These are phyloP conservation scores for Wickerhamomyces bovis DNA, from an alignment of 805 yeast species.

Conservation along the genomic window DNA sequence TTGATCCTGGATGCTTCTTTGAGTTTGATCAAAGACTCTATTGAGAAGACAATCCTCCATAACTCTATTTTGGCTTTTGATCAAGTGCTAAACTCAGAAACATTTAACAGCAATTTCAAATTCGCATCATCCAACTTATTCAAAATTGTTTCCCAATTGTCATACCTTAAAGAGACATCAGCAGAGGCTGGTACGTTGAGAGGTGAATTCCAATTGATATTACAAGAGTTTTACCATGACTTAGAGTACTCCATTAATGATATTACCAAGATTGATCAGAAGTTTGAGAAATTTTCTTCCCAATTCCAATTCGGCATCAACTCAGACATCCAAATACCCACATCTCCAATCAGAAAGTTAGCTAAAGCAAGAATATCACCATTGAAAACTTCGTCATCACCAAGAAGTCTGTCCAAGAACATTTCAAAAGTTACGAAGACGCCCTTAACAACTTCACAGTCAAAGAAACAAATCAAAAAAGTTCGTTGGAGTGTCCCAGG, in stretches of 20 bases:
- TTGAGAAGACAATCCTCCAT: slow-evolving; percentile 49
- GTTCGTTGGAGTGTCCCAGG: slow-evolving; percentile 43
- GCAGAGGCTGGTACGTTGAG: slow-evolving; percentile 10
- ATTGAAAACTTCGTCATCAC: slow-evolving; percentile 13
- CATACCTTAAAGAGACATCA: slow-evolving; percentile 9
- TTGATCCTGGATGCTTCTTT: slow-evolving; percentile 35
- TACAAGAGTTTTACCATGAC: slow-evolving; percentile 16
- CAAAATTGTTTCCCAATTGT: slow-evolving; percentile 9
- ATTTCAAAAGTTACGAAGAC: slow-evolving; percentile 12
- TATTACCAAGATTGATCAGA: slow-evolving; percentile 28
- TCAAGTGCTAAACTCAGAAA: slow-evolving; percentile 30
- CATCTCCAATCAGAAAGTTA: slow-evolving; percentile 21
- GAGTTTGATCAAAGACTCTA: slow-evolving; percentile 36
- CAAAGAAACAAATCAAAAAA: slow-evolving; percentile 28
- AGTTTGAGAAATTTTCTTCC: slow-evolving; percentile 30
- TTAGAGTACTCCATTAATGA: slow-evolving; percentile 26
- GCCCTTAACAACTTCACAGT: slow-evolving; percentile 12
- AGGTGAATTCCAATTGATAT: slow-evolving; percentile 13
- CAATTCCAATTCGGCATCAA: slow-evolving; percentile 16
- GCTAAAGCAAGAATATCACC: slow-evolving; percentile 20
- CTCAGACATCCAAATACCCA: slow-evolving; percentile 19
- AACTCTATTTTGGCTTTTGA: slow-evolving; percentile 54
- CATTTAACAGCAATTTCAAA: slow-evolving; percentile 19
- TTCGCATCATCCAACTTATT: slow-evolving; percentile 13
- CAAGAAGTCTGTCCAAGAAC: slow-evolving; percentile 12